Evolutionary conservation across 2,329 filamentous ascomycete species (phyloP).

Genomic region (Zymoseptoria pseudotritici): DNA sequence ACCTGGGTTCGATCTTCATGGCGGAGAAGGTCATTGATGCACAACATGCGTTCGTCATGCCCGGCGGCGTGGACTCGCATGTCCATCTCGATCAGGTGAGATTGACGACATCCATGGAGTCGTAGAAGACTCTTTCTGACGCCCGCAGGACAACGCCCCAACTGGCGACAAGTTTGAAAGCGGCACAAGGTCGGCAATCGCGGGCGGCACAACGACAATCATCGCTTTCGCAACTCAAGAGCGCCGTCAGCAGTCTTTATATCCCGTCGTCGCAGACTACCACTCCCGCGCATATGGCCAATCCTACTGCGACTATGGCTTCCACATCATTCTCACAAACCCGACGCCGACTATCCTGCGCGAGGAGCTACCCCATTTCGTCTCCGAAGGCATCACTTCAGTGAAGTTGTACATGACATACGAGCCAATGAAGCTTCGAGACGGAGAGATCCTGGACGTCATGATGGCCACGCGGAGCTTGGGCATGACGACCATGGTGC

Average conservation of each 20-base stretch:
- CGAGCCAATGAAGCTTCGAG: slow-evolving; percentile 42
- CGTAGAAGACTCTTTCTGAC: too few relatives aligned
- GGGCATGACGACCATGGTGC: slow-evolving; percentile 44
- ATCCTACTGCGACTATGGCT: slow-evolving; percentile 51
- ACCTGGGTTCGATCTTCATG: too few relatives aligned
- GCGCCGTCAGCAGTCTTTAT: slow-evolving; percentile 39
- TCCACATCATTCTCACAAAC: slow-evolving; percentile 47
- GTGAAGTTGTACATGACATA: slow-evolving; percentile 51
- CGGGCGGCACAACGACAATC: slow-evolving; percentile 53
- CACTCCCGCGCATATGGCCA: slow-evolving; percentile 39
- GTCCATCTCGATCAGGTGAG: too few relatives aligned
- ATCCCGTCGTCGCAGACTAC: slow-evolving; percentile 42
- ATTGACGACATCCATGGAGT: too few relatives aligned
- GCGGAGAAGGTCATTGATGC: too few relatives aligned
- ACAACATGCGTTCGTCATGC: too few relatives aligned
- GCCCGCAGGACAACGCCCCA: too few relatives aligned
- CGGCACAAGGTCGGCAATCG: slow-evolving; percentile 49
- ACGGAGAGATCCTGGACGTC: slow-evolving; percentile 45
- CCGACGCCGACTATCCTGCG: slow-evolving; percentile 35
- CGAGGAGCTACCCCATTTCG: slow-evolving; percentile 37
- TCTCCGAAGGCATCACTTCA: slow-evolving; percentile 39
- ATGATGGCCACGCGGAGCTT: slow-evolving; percentile 41
- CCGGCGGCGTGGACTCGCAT: too few relatives aligned
- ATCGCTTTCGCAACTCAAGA: slow-evolving; percentile 51
- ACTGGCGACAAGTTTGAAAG: slow-evolving; percentile 42